A percentile compares a stretch with the other conserved stretches of the same genome.
These are phyloP conservation scores for Ganoderma leucocontextum DNA, from an alignment of 1,284 basidiomycete species.

Conservation along the genomic window DNA sequence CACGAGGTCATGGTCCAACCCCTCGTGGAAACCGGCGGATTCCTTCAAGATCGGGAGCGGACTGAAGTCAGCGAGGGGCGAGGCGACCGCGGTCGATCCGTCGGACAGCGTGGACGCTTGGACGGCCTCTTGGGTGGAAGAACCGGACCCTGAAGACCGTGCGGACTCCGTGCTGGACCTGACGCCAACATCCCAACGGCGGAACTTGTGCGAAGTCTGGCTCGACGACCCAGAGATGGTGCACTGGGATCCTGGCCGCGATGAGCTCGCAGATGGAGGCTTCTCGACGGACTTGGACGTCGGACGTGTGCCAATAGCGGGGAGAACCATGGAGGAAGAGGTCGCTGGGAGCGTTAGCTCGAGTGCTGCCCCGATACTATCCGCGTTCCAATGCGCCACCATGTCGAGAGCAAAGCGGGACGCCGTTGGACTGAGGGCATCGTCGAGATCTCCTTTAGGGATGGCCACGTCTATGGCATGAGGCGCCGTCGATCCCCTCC, in stretches of 20 bases:
- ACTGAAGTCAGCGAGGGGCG: slow-evolving; percentile 10
- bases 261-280: slow-evolving; percentile 33
- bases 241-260: slow-evolving; percentile 17
- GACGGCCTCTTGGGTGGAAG: not conserved
- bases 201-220: slow-evolving; percentile 25
- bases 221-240: slow-evolving; percentile 22
- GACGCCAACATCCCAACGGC: slow-evolving; percentile 18
- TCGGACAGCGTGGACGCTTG: not conserved
- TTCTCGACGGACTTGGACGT: slow-evolving; percentile 10
- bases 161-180: slow-evolving; percentile 23
- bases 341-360: slow-evolving; percentile 21
- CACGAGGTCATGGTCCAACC: slow-evolving; percentile 33
- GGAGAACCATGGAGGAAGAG: slow-evolving; percentile 32
- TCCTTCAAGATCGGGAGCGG: slow-evolving; percentile 18
- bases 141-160: not conserved
- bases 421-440: not conserved
- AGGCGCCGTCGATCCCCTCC: slow-evolving; percentile 9
- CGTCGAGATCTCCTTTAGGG: not conserved
- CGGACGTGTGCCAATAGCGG: slow-evolving; percentile 9
- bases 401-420: slow-evolving; percentile 11
- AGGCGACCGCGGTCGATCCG: not conserved
- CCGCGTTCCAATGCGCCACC: not conserved
- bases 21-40: slow-evolving; percentile 18
- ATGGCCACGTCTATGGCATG: not conserved
- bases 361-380: not conserved